A percentile compares a stretch with the other conserved stretches of the same genome.
Evolutionary conservation across 345 rosid genomes (phyloP).

Genomic region (Salix exigua): DNA sequence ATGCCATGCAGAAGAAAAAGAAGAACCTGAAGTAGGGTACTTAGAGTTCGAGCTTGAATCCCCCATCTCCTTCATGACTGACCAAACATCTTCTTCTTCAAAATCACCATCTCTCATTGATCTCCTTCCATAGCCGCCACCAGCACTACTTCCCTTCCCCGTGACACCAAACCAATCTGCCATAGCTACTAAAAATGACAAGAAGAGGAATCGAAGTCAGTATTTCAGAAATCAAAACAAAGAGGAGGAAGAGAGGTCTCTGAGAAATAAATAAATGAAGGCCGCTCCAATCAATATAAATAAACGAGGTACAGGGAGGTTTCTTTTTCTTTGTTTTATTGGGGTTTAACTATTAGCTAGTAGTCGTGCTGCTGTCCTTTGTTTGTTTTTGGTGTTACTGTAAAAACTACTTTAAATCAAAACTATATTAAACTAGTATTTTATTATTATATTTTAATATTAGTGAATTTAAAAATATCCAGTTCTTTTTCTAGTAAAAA

Average conservation of each 20-base stretch:
- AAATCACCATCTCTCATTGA: conserved; percentile 51
- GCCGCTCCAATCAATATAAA: conserved; percentile 14
- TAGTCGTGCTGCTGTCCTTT: neutral
- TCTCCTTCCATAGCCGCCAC: conserved; percentile 13
- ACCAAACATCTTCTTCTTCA: conserved; percentile 75
- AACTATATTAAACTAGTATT: too few species aligned
- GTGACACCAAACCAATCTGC: conserved; percentile 34
- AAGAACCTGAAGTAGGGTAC: neutral
- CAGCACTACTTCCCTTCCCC: conserved; percentile 17
- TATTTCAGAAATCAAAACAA: neutral
- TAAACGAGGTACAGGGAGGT: conserved; percentile 12
- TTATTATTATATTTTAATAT: too few species aligned
- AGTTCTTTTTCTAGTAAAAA: too few species aligned
- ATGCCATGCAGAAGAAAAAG: conserved; percentile 44
- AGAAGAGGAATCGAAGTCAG: neutral
- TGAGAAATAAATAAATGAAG: neutral
- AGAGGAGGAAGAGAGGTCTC: conserved; percentile 1
- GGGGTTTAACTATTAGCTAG: neutral
- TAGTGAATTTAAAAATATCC: too few species aligned
- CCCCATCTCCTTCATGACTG: conserved; percentile 37
- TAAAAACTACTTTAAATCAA: too few species aligned
- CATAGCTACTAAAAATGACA: conserved; percentile 16
- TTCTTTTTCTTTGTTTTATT: neutral
- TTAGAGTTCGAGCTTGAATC: conserved; percentile 37
- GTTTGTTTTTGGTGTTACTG: neutral